Evolutionary conservation across 2,329 filamentous ascomycete species (phyloP), one percentile per base, ranked within the genome.

Genomic region (Tothia fuscella): DNA sequence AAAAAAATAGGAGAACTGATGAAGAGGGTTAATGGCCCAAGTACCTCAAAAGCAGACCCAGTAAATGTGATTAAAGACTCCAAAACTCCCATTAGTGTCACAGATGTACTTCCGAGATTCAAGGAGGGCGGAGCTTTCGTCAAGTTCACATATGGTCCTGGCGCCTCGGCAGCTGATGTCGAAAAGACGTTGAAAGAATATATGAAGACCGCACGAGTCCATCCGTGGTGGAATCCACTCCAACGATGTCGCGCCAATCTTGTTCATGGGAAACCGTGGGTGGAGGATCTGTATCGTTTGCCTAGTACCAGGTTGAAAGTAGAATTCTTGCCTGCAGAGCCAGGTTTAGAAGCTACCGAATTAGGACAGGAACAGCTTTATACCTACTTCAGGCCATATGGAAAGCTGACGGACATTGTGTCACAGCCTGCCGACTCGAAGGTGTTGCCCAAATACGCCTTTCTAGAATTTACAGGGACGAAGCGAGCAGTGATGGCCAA

Each of bases 71-170:
- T 77, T 24, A 60, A 72, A 34, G 71, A 71, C 41, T 80, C 78
- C 1, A 74, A 85, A 19, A 82, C 81, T 1, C 58, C 66, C 4
- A 65, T 93, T 36, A 77, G 80, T 44, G 76, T 94, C 35, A 83
- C 78, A 3, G 81, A 93, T 53, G 80, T 95, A 13, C 60, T 95
- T 14, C 87, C 88, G 0, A 74, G 87, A 3, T 68, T 93, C 21
- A 88, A 93, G 53, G 91, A 98, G 55, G 91, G 91, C 13, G 91
- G 91, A 10, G 86, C 85, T 1, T 96, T 93, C 57, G 79, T 96
- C 58, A 95, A 93, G 58, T 87, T 93, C 56, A 72, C 71, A 13
- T 74, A 74, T 49, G 66, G 68, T 56, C 63, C 35, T 52, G 68
- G 36, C 55, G 50, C 58, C 44, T 51, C 66, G 43, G 57, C 69